Percentiles rank a stretch among this genome's conserved stretches.
Conservation (phyloP, 306 rosid genomes). For the Inga laurina region DNA sequence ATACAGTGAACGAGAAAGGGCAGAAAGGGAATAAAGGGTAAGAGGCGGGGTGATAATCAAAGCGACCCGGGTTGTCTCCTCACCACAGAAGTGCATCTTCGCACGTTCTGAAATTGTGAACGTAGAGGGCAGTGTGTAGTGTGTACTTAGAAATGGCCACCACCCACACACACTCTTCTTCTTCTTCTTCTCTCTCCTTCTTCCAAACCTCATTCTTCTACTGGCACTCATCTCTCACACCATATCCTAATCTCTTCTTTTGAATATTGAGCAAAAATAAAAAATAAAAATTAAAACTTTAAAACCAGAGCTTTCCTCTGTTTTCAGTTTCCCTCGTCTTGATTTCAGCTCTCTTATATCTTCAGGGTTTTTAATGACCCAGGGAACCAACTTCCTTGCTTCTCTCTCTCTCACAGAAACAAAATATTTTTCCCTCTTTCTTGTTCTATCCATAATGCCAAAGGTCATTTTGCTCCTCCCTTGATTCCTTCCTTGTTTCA, state of each 20-base stretch:
- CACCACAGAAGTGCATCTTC: slow-evolving; percentile 55
- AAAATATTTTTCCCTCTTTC: neutral
- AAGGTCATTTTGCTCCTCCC: neutral
- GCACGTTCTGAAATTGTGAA: slow-evolving; percentile 55
- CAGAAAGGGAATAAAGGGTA: slow-evolving; percentile 22
- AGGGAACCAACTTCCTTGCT: neutral
- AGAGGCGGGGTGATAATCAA: slow-evolving; percentile 52
- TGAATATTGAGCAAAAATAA: neutral
- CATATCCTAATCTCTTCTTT: neutral
- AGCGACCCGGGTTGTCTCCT: slow-evolving; percentile 77
- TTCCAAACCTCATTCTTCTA: slow-evolving; percentile 1
- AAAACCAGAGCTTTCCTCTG: neutral
- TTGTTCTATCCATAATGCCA: neutral
- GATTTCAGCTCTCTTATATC: neutral
- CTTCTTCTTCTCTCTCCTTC: slow-evolving; percentile 12
- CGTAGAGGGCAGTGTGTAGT: slow-evolving; percentile 27
- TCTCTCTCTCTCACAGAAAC: neutral
- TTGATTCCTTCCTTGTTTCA: neutral
- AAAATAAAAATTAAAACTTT: neutral
- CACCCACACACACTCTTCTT: neutral
- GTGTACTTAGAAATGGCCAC: slow-evolving; percentile 4
- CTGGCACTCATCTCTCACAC: neutral
- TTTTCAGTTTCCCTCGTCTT: slow-evolving; percentile 1
- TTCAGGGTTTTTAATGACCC: slow-evolving; percentile 7
- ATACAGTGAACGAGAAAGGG: slow-evolving; percentile 24